Evolutionary conservation across 108 stramenopile genomes (phyloP).

Genomic region (Asterionellopsis glacialis): DNA sequence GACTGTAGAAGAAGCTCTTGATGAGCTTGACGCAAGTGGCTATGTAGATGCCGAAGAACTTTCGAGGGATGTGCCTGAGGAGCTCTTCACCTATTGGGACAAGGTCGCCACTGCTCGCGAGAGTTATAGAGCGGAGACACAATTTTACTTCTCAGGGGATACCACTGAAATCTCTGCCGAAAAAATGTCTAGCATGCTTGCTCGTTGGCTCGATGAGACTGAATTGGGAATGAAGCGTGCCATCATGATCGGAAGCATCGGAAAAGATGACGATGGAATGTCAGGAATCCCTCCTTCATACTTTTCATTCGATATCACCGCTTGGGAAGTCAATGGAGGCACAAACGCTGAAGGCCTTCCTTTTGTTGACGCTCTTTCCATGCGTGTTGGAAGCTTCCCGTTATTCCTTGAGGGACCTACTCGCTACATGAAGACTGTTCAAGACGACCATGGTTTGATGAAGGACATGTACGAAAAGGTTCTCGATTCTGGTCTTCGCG

Average conservation of each 20-base stretch:
- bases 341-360: conserved; percentile 66
- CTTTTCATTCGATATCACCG: conserved; percentile 81
- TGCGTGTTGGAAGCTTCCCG: conserved; percentile 86
- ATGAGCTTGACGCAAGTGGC: conserved; percentile 60
- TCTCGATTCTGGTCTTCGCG: conserved; percentile 80
- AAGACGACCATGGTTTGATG: conserved; percentile 66
- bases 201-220: conserved; percentile 68
- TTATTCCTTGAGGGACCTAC: conserved; percentile 94
- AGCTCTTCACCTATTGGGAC: conserved; percentile 91
- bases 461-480: conserved; percentile 79
- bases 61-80: conserved; percentile 58
- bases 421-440: conserved; percentile 91
- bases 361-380: conserved; percentile 70
- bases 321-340: conserved; percentile 53
- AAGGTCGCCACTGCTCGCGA: conserved; percentile 82
- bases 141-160: conserved; percentile 86
- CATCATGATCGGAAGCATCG: conserved; percentile 75
- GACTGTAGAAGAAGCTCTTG: conserved; percentile 65
- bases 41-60: conserved; percentile 66
- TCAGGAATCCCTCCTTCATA: conserved; percentile 82
- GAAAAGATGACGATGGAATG: conserved; percentile 80
- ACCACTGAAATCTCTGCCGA: conserved; percentile 49
- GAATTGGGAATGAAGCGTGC: conserved; percentile 77
- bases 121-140: conserved; percentile 69
- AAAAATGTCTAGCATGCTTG: conserved; percentile 56